Evolutionary conservation across 805 yeast species (phyloP).

Genomic region (Candida patagonica): DNA sequence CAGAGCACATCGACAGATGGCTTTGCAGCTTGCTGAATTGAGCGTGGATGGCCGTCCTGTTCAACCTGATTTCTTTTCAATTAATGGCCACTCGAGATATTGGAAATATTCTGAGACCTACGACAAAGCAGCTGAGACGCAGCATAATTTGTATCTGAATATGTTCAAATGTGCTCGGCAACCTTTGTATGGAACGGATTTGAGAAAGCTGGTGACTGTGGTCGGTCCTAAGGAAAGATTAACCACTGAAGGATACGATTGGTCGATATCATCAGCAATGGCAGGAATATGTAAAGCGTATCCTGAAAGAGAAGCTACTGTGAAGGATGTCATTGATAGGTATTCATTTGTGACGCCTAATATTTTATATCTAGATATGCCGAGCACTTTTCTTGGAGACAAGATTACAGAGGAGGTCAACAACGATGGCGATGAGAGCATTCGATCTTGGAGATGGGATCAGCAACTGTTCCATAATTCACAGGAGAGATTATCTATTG

Average conservation of each 20-base stretch:
- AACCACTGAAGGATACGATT: conserved; percentile 12
- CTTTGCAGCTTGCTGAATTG: conserved; percentile 13
- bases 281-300: conserved; percentile 15
- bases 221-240: conserved; percentile 2
- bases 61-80: conserved; percentile 22
- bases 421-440: neutral
- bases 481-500: conserved; percentile 81
- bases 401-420: neutral
- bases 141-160: conserved; percentile 56
- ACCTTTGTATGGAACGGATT: conserved; percentile 62
- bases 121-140: conserved; percentile 41
- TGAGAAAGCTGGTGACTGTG: conserved; percentile 13
- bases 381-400: conserved; percentile 21
- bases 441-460: conserved; percentile 5
- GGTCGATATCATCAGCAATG: conserved; percentile 10
- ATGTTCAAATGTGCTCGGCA: conserved; percentile 49
- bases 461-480: conserved; percentile 60
- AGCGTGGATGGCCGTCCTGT: conserved; percentile 12
- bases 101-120: conserved; percentile 44
- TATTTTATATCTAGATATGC: conserved; percentile 67
- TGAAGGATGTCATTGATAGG: conserved; percentile 13
- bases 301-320: conserved; percentile 9
- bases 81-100: conserved; percentile 49
- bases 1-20: conserved; percentile 10
- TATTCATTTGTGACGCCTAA: conserved; percentile 84